Conservation (phyloP, 2,329 filamentous ascomycete genomes). For the Ramularia endophylla region DNA sequence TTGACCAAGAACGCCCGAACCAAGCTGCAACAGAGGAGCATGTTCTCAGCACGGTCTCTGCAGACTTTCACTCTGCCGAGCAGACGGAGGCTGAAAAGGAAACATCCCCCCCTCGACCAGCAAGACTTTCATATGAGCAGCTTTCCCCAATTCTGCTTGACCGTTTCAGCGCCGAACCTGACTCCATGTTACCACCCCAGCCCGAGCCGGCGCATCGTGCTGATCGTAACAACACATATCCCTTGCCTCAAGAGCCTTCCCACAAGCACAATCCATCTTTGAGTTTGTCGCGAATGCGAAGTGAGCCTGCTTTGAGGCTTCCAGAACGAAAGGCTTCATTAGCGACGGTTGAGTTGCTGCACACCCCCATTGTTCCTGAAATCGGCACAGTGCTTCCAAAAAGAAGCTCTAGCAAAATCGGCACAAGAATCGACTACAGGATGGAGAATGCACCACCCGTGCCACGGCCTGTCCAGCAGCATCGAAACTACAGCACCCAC, state of each 20-base stretch:
- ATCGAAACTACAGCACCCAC: conserved; percentile 23
- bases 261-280: background rate
- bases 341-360: background rate
- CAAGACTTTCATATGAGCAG: conserved; percentile 25
- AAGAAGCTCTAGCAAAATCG: conserved; percentile 20
- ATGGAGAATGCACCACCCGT: conserved; percentile 30
- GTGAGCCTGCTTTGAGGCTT: conserved; percentile 18
- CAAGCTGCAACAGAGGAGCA: conserved; percentile 5
- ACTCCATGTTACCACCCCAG: conserved; percentile 11
- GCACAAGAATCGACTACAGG: conserved; percentile 21
- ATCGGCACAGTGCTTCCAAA: background rate
- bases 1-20: conserved; percentile 15
- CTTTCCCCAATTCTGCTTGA: conserved; percentile 24
- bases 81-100: conserved; percentile 15
- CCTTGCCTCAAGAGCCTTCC: background rate
- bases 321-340: conserved; percentile 1
- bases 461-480: conserved; percentile 24
- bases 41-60: no score
- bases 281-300: conserved; percentile 10
- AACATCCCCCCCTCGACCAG: conserved; percentile 26
- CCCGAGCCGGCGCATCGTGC: conserved; percentile 6
- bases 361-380: conserved; percentile 9
- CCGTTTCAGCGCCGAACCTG: conserved; percentile 23
- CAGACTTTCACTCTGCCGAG: no score
- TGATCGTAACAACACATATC: conserved; percentile 19